phyloP scores from a whole-genome alignment of 2,329 filamentous ascomycete genomes.

The Cytospora paraplurivora region DNA sequence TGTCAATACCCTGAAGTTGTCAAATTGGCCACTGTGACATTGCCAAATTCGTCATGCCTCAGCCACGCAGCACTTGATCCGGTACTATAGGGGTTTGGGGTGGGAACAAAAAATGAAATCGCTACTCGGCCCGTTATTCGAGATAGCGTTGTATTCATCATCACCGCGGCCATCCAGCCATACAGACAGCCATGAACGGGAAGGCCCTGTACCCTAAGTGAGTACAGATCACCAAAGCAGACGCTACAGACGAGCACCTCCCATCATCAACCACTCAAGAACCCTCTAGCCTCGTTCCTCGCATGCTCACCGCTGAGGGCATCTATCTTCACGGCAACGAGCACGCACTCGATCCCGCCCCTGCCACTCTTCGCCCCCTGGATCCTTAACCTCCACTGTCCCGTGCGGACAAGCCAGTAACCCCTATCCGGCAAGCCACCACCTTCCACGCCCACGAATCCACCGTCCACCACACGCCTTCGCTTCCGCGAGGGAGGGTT shows the following conservation, averaged over 20 bases:
- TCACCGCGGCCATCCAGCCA: not conserved
- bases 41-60: not conserved
- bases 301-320: conserved; percentile 66
- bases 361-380: conserved; percentile 54
- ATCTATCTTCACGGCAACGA: conserved; percentile 77
- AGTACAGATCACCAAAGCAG: not conserved
- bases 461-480: conserved; percentile 43
- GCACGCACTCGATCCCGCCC: conserved; percentile 66
- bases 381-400: conserved; percentile 73
- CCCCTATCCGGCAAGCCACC: conserved; percentile 34
- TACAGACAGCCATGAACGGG: too few relatives aligned
- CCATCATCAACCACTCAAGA: conserved; percentile 47
- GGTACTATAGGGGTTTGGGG: not conserved
- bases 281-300: conserved; percentile 66
- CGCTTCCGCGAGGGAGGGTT: conserved; percentile 48
- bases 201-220: not conserved
- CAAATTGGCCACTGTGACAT: not conserved
- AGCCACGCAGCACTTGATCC: not conserved
- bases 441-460: conserved; percentile 9
- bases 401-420: conserved; percentile 66
- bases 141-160: not conserved
- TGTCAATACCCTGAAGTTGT: not conserved
- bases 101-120: not conserved
- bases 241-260: not conserved
- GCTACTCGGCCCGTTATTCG: not conserved